A percentile compares a stretch with the other conserved stretches of the same genome.
Evolutionary conservation across 768 basidiomycete species (phyloP).

Genomic region (Mycena polygramma): DNA sequence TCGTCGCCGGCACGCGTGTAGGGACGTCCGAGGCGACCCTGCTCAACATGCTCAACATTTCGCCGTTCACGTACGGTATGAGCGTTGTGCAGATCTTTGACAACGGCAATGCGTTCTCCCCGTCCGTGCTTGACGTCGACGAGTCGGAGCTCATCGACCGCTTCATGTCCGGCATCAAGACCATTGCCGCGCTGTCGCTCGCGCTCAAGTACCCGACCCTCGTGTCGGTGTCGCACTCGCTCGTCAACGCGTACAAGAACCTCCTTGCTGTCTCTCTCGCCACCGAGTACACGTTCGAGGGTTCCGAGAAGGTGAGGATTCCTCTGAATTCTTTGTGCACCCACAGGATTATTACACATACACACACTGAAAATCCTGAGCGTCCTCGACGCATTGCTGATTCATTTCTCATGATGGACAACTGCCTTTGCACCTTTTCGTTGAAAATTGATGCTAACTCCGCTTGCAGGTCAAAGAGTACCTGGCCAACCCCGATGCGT

Average conservation of each 20-base stretch:
- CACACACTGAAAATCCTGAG: constrained; percentile 93
- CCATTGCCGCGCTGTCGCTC: constrained; percentile 95
- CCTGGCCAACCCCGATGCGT: constrained; percentile 99
- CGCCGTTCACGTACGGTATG: constrained; percentile 99
- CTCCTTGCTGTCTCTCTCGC: constrained; percentile 87
- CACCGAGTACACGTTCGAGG: constrained; percentile 96
- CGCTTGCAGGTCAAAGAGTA: constrained; percentile 87
- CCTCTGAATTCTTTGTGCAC: constrained; percentile 27
- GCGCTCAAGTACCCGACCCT: constrained; percentile 97
- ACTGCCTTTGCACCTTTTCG: constrained; percentile 8
- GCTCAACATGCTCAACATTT: constrained; percentile 99
- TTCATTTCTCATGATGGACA: constrained; percentile 48
- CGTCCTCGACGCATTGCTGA: constrained; percentile 58
- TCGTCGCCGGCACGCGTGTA: constrained; percentile 91
- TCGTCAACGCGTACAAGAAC: constrained; percentile 99
- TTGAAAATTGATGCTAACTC: constrained; percentile 32
- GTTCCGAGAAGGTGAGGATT: constrained; percentile 85
- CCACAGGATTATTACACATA: constrained; percentile 51
- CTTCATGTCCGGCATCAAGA: constrained; percentile 94
- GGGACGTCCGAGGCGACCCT: constrained; percentile 97
- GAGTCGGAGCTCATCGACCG: constrained; percentile 92
- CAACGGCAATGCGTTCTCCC: constrained; percentile 91
- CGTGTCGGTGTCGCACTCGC: constrained; percentile 92
- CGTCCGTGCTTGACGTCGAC: constrained; percentile 92
- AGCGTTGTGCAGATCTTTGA: constrained; percentile 97